phyloP scores from a whole-genome alignment of 2,329 filamentous ascomycete genomes.

The Alternaria conjuncta region DNA sequence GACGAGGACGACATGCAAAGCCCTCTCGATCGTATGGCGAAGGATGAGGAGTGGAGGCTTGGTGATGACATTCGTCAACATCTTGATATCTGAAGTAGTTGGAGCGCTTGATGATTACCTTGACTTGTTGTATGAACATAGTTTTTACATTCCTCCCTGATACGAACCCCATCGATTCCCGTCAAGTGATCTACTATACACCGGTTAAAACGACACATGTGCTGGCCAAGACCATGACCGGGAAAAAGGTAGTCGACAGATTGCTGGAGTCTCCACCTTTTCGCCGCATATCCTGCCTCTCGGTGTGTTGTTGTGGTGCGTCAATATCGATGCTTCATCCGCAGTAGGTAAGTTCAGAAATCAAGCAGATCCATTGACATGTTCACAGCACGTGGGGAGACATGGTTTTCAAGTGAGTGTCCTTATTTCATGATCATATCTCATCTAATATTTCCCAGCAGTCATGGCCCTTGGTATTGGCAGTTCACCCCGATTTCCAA shows the following conservation, averaged over 20 bases:
- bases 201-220: not conserved
- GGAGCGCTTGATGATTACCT: not conserved
- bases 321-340: not conserved
- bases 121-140: not conserved
- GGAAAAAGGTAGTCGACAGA: not conserved
- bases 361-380: not conserved
- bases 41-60: conserved; percentile 72
- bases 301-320: not conserved
- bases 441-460: not conserved
- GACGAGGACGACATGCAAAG: conserved; percentile 59
- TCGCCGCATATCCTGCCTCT: not conserved
- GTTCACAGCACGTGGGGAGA: not conserved
- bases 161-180: not conserved
- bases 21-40: conserved; percentile 57
- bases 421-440: not conserved
- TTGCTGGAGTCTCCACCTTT: not conserved
- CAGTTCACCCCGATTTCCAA: not conserved
- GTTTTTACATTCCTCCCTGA: not conserved
- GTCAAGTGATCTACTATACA: not conserved
- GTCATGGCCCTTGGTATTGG: not conserved
- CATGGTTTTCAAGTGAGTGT: not conserved
- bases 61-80: conserved; percentile 86
- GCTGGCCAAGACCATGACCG: not conserved
- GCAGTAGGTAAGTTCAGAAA: too few species aligned
- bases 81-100: conserved; percentile 60